phyloP scores from a whole-genome alignment of 2,329 filamentous ascomycete genomes.

The Eutypella sp. region DNA sequence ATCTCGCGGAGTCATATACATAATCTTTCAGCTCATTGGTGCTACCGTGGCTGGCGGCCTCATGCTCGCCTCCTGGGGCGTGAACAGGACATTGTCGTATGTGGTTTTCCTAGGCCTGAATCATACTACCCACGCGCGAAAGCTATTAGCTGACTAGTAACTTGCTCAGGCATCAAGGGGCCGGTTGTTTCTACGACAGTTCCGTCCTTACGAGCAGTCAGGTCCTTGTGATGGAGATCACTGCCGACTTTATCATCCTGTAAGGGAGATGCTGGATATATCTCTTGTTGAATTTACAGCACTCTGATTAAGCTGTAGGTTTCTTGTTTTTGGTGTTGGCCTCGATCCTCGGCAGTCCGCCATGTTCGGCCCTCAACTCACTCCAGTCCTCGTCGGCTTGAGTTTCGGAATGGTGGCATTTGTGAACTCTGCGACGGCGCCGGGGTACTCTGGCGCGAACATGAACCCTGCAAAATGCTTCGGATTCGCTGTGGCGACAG shows the following conservation, averaged over 20 bases:
- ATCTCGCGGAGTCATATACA: constrained; percentile 42
- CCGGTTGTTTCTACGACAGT: constrained; percentile 34
- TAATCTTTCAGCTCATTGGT: constrained; percentile 40
- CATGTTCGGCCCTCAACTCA: constrained; percentile 43
- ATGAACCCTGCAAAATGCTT: constrained; percentile 43
- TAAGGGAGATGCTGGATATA: constrained; percentile 13
- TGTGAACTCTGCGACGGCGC: constrained; percentile 31
- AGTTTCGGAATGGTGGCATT: constrained; percentile 32
- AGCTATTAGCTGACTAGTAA: background rate
- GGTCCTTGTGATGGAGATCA: constrained; percentile 43
- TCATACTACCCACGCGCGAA: constrained; percentile 6
- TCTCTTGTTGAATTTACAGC: background rate
- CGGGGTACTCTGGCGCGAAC: constrained; percentile 37
- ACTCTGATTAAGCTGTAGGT: constrained; percentile 11
- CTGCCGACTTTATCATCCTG: constrained; percentile 36
- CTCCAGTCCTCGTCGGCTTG: constrained; percentile 43
- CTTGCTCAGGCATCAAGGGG: constrained; percentile 17
- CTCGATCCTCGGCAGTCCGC: constrained; percentile 47
- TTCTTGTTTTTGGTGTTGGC: constrained; percentile 47
- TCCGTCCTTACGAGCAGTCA: constrained; percentile 30
- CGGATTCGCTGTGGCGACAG: constrained; percentile 35
- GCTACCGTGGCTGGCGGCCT: constrained; percentile 39
- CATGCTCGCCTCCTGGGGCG: constrained; percentile 23
- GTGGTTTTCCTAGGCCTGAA: constrained; percentile 9
- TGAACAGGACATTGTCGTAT: constrained; percentile 25